Evolutionary conservation across 2,329 filamentous ascomycete genomes (phyloP).

Genomic region (Colletotrichum eleusines): DNA sequence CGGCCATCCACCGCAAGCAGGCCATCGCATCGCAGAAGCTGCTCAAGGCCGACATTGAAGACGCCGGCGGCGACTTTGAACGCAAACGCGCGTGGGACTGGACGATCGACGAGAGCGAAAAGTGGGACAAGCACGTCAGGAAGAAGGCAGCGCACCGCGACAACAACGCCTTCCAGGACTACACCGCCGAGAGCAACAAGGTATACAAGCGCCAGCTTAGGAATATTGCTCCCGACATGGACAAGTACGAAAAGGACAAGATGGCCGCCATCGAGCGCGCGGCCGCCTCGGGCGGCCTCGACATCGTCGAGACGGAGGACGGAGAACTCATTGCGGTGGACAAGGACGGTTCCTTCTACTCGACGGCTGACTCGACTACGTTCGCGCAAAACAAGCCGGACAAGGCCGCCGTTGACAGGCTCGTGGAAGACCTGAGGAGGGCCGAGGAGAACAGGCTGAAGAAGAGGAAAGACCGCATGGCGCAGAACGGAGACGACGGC

Average conservation of each 20-base stretch:
- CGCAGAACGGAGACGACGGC: conserved; percentile 82
- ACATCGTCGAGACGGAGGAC: conserved; percentile 95
- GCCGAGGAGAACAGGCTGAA: conserved; percentile 89
- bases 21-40: conserved; percentile 93
- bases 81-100: conserved; percentile 99
- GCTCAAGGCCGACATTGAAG: conserved; percentile 90
- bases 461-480: conserved; percentile 84
- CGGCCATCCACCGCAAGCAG: conserved; percentile 84
- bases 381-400: conserved; percentile 89
- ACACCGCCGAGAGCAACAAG: conserved; percentile 87
- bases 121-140: conserved; percentile 90
- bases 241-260: conserved; percentile 89
- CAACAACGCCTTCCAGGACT: conserved; percentile 91
- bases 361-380: conserved; percentile 83
- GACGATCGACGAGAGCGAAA: conserved; percentile 94
- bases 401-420: conserved; percentile 85
- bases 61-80: conserved; percentile 91
- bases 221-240: conserved; percentile 80
- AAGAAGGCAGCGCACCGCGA: conserved; percentile 87
- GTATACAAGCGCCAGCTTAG: conserved; percentile 92
- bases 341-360: conserved; percentile 90
- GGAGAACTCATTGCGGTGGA: conserved; percentile 96
- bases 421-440: conserved; percentile 88
- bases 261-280: conserved; percentile 86
- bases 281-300: conserved; percentile 84